phyloP scores from a whole-genome alignment of 2,329 filamentous ascomycete species.

The Ophiostoma novo-ulmi region DNA sequence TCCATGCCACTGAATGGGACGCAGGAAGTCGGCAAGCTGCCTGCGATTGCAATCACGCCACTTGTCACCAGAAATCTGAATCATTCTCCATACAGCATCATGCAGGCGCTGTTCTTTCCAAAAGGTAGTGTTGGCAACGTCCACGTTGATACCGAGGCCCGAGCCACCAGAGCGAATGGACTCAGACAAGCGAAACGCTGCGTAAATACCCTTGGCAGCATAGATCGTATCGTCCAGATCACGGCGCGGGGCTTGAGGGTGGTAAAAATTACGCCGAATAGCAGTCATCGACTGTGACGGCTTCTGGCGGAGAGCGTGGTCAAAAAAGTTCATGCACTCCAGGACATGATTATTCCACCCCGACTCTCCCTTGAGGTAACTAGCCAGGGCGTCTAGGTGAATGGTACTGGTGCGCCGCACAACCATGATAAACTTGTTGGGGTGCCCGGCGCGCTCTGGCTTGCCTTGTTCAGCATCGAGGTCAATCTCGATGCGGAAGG shows the following conservation, averaged over 20 bases:
- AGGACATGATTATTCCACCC: slow-evolving; percentile 63
- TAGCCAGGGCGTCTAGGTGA: slow-evolving; percentile 58
- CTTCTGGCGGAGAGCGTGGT: slow-evolving; percentile 79
- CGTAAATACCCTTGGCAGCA: slow-evolving; percentile 84
- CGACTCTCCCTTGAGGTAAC: slow-evolving; percentile 59
- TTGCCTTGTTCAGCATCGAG: slow-evolving; percentile 59
- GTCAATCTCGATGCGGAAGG: slow-evolving; percentile 58
- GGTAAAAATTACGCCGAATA: slow-evolving; percentile 82
- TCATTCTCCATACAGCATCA: slow-evolving; percentile 34
- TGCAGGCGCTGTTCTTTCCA: slow-evolving; percentile 53
- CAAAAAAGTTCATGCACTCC: slow-evolving; percentile 79
- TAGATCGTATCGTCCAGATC: slow-evolving; percentile 56
- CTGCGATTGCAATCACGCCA: slow-evolving; percentile 28
- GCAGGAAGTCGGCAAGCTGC: slow-evolving; percentile 33
- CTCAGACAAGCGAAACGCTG: slow-evolving; percentile 72
- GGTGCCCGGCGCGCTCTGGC: slow-evolving; percentile 32
- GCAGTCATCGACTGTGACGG: slow-evolving; percentile 62
- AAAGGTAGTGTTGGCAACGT: slow-evolving; percentile 88
- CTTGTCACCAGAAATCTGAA: slow-evolving; percentile 30
- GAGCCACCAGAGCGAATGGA: slow-evolving; percentile 44
- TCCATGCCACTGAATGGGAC: slow-evolving; percentile 33
- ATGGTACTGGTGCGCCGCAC: slow-evolving; percentile 64
- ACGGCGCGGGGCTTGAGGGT: slow-evolving; percentile 43
- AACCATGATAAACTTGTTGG: slow-evolving; percentile 53
- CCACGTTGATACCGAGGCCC: slow-evolving; percentile 75